Evolutionary conservation across 73 alveolate genomes (phyloP), one percentile per base, ranked within the genome.

Genomic region (Effrenium voratum): DNA sequence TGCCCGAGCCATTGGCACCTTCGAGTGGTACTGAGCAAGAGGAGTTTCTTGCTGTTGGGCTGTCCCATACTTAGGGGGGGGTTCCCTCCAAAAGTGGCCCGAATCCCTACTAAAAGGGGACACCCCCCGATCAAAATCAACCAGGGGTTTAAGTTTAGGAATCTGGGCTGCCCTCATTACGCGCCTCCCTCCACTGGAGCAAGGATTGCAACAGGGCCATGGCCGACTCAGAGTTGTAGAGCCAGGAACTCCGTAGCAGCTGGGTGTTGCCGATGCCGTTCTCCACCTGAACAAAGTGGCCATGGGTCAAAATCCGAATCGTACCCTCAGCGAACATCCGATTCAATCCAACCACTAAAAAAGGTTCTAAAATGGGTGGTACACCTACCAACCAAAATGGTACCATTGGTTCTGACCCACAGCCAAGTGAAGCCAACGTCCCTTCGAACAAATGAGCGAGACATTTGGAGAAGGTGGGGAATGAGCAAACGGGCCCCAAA

Each of bases 181-280:
- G 44, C 73, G 26, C 94, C 94, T 85, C 44, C 44, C 60, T 57
- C 32, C 82, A 57, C 46, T 60, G 63, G 63, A 59, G 57, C 94
- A 85, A 59, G 30, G 94, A 55, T 59, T 36, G 45, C 59, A 85
- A 28, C 6, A 85, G 94, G 28, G 82, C 22, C 94, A 55, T 85
- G 34, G 94, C 94, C 24, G 94, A n/a, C 47, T 41, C 82, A n/a
- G 94, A 85, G 45, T 85, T 85, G 94, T 85, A 85, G 82, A 85
- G 94, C 94, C 94, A 85, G 36, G 94, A 85, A 24, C 32, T 57
- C 46, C 8, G 34, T 81, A 85, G 63, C 6, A 85, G 94, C 41
- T 55, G 82, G 36, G 40, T 63, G 59, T 85, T 85, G 94, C 94
- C 94, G 0, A 85, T 43, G 16, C 94, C 94, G 36, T 85, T 55